Evolutionary conservation across 768 basidiomycete species (phyloP).

Genomic region (Sistotremastrum niveocremeum): DNA sequence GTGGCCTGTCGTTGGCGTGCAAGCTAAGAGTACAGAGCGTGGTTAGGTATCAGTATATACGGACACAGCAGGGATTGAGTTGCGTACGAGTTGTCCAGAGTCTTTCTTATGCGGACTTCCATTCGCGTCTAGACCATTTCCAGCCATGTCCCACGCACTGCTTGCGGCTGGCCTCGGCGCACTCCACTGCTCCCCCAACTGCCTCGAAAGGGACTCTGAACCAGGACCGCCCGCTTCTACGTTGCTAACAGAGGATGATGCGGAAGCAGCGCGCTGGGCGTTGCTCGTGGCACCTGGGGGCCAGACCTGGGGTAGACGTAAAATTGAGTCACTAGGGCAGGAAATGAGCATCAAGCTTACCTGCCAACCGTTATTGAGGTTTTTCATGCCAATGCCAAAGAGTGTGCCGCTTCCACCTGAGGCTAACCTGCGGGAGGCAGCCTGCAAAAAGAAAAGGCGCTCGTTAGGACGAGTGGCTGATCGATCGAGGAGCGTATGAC

Average conservation of each 20-base stretch:
- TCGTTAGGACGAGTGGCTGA: background rate
- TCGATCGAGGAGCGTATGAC: constrained; percentile 1
- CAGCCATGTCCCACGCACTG: constrained; percentile 39
- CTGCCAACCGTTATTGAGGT: constrained; percentile 55
- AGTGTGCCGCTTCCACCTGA: constrained; percentile 30
- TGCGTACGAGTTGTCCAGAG: constrained; percentile 32
- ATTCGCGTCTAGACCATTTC: constrained; percentile 21
- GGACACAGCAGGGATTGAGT: too few relatives aligned
- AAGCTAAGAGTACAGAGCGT: constrained; percentile 27
- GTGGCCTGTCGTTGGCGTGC: constrained; percentile 33
- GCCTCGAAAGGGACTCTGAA: constrained; percentile 22
- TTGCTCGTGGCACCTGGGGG: background rate
- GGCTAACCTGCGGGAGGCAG: constrained; percentile 26
- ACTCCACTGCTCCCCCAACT: constrained; percentile 41
- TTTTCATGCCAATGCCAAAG: constrained; percentile 41
- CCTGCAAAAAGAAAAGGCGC: constrained; percentile 3
- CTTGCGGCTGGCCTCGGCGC: constrained; percentile 30
- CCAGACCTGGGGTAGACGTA: background rate
- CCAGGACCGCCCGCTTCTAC: constrained; percentile 20
- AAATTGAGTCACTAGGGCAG: constrained; percentile 1
- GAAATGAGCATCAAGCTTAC: constrained; percentile 21
- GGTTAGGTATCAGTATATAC: constrained; percentile 5
- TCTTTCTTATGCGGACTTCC: constrained; percentile 39
- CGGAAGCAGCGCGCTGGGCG: constrained; percentile 9
- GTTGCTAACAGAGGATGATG: constrained; percentile 32